These are phyloP conservation scores for Annulohypoxylon bovei DNA, from an alignment of 495 filamentous ascomycete species.

Conservation along the genomic window DNA sequence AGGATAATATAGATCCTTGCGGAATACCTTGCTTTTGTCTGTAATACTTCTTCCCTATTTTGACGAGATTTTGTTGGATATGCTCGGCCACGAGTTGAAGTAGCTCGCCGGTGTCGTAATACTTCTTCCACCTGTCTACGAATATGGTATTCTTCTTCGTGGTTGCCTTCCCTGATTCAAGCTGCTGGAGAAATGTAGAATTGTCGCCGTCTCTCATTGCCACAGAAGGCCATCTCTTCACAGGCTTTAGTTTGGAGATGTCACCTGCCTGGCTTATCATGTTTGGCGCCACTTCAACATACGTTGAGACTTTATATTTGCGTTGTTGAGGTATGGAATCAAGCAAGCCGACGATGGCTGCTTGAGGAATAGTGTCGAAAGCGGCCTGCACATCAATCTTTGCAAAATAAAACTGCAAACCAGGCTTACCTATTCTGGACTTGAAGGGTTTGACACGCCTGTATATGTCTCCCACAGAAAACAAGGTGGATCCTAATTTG, in stretches of 20 bases:
- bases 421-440: constrained; percentile 46
- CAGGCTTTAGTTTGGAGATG: constrained; percentile 54
- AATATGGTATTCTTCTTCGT: constrained; percentile 76
- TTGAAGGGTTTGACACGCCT: constrained; percentile 77
- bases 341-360: constrained; percentile 72
- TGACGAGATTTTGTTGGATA: constrained; percentile 82
- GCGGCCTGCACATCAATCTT: constrained; percentile 93
- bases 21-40: constrained; percentile 90
- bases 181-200: constrained; percentile 63
- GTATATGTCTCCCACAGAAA: constrained; percentile 85
- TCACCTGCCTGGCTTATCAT: constrained; percentile 36
- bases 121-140: constrained; percentile 68
- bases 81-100: constrained; percentile 78
- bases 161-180: constrained; percentile 57
- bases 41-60: constrained; percentile 89
- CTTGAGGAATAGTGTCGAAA: constrained; percentile 94
- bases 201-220: constrained; percentile 64
- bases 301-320: constrained; percentile 76
- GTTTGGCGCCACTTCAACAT: constrained; percentile 73
- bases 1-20: constrained; percentile 89
- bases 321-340: constrained; percentile 69
- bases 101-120: constrained; percentile 66
- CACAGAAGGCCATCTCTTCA: constrained; percentile 71
- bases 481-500: constrained; percentile 77
- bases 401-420: constrained; percentile 71